These are phyloP conservation scores for Jackrogersella multiformis DNA, from an alignment of 495 filamentous ascomycete genomes.

Conservation along the genomic window DNA sequence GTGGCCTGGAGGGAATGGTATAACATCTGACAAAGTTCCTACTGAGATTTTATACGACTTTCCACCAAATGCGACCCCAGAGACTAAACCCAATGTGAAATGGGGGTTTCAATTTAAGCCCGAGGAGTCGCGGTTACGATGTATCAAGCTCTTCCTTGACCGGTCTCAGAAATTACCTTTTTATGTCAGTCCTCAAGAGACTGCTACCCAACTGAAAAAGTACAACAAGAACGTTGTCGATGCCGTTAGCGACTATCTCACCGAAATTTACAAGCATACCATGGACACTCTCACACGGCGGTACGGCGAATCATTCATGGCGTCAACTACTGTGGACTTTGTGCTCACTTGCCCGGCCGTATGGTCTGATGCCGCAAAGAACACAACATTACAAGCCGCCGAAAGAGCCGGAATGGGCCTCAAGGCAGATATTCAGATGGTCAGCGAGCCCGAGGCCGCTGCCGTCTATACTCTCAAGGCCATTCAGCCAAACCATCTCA, in stretches of 20 bases:
- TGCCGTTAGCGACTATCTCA: slow-evolving; percentile 73
- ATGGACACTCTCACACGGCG: slow-evolving; percentile 75
- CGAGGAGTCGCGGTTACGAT: slow-evolving; percentile 75
- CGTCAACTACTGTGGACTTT: slow-evolving; percentile 69
- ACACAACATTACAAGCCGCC: slow-evolving; percentile 69
- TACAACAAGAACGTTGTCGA: slow-evolving; percentile 68
- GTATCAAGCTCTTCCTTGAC: slow-evolving; percentile 83
- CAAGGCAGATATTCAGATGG: slow-evolving; percentile 68
- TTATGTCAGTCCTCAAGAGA: slow-evolving; percentile 78
- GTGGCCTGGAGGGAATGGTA: slow-evolving; percentile 79
- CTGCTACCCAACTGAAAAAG: slow-evolving; percentile 74
- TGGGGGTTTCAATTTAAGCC: slow-evolving; percentile 84
- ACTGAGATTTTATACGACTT: slow-evolving; percentile 68
- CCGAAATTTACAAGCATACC: slow-evolving; percentile 75
- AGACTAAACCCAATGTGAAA: slow-evolving; percentile 57
- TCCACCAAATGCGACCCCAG: slow-evolving; percentile 49
- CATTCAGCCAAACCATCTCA: slow-evolving; percentile 70
- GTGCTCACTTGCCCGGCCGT: slow-evolving; percentile 82
- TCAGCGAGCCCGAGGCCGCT: slow-evolving; percentile 80
- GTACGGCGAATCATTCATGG: slow-evolving; percentile 69
- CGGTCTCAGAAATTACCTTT: slow-evolving; percentile 78
- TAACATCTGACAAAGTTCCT: slow-evolving; percentile 74
- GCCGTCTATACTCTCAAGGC: slow-evolving; percentile 76
- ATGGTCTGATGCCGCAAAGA: slow-evolving; percentile 81
- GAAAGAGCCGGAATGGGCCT: slow-evolving; percentile 73